Percentiles rank a stretch among this genome's conserved stretches.
phyloP scores from a whole-genome alignment of 202 grass and related monocot species.

The Digitaria exilis region DNA sequence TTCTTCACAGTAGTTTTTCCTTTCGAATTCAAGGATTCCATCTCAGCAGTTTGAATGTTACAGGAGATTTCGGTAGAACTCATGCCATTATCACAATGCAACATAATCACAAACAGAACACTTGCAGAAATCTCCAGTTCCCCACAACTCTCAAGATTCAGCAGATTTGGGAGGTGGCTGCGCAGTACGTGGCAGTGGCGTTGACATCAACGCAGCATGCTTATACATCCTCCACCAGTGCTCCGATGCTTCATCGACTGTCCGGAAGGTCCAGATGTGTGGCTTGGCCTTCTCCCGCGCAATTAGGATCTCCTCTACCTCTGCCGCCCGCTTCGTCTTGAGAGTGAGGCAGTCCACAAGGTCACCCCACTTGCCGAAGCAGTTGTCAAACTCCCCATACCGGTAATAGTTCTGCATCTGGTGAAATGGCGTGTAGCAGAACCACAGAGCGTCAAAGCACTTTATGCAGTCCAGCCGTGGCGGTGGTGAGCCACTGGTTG shows the following conservation, averaged over 20 bases:
- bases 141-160: neutral
- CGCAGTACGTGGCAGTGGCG: neutral
- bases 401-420: slow-evolving; percentile 90
- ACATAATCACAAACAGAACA: neutral
- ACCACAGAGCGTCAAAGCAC: slow-evolving; percentile 83
- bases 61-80: slow-evolving; percentile 11
- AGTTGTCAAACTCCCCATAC: slow-evolving; percentile 71
- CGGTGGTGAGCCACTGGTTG: neutral
- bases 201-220: neutral
- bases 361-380: slow-evolving; percentile 72
- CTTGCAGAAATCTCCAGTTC: no score
- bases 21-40: neutral
- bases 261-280: slow-evolving; percentile 77
- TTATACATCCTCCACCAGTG: slow-evolving; percentile 72
- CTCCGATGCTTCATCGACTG: slow-evolving; percentile 66
- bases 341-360: slow-evolving; percentile 80
- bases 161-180: neutral
- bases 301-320: slow-evolving; percentile 68
- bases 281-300: slow-evolving; percentile 64
- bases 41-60: neutral
- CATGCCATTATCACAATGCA: neutral
- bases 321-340: slow-evolving; percentile 57
- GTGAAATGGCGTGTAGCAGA: slow-evolving; percentile 90
- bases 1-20: neutral
- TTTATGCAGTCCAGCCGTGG: slow-evolving; percentile 64